Base-by-base conservation (phyloP, 306 rosid genomes). In the Adenanthera pavonina region DNA sequence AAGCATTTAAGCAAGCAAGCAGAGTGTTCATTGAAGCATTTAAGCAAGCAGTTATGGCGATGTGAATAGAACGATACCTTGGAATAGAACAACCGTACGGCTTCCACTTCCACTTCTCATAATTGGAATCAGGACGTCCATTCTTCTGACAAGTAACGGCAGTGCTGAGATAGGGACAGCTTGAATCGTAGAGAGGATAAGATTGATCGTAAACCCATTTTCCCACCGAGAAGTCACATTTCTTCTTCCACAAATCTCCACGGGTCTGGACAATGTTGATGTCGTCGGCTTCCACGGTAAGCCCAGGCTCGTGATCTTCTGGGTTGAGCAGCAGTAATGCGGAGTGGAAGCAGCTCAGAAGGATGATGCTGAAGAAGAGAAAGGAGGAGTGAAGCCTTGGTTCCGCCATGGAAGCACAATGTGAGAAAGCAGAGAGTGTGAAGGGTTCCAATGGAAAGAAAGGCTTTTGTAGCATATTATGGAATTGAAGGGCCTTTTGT, bases 61-160 rank as follows among this genome's bases (percentile, higher is more conserved):
- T 47, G 49, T 65, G 15, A 41, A 54, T 30, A 73, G 8, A 68
- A 15, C 16, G 14, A 0, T 78, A 93, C 99, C 99, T 92, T 34
- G 90, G 97, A 81, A 95, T 80, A 35, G 96, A 90, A 82, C 99
- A 95, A 72, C 85, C 82, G 17, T 41, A 68, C 5, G 97, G 99
- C 90, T 93, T 87, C 99, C 99, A 95, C 70, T 83, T 89, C 99
- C 99, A 93, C 82, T 95, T 93, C 90, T 95, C 91, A 76, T 95
- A 93, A 73, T 92, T 93, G 5, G 97, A 95, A 89, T 95, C 99
- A 1, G 99, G 99, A 82, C 99, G 78, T 44, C 99, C 99, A 85
- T 95, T 93, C 78, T 84, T 92, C 41, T 85, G 99, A 80, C 98
- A 93, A 78, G 97, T 87, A 25, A 95, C 98, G 7, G 99, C 92